Percentiles rank a stretch among this genome's conserved stretches.
Conservation (phyloP, 441 rosid genomes). For the Adansonia gregorii region DNA sequence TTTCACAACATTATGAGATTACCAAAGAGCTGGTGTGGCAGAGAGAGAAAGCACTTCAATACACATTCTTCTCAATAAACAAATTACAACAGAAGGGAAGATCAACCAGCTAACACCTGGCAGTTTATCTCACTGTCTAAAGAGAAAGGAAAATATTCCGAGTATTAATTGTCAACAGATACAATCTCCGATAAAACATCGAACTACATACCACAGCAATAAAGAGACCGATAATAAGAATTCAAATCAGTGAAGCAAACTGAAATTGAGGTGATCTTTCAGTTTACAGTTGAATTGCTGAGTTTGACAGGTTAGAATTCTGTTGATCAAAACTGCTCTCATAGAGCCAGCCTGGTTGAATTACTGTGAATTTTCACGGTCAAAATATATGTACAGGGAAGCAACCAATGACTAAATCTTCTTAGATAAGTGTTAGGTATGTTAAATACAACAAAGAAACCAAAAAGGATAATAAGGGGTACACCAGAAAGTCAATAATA, state of each 20-base stretch:
- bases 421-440: conserved; percentile 11
- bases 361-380: background rate
- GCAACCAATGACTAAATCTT: background rate
- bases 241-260: background rate
- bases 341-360: conserved; percentile 9
- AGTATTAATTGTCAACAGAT: background rate
- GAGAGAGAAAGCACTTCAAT: background rate
- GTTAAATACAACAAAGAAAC: background rate
- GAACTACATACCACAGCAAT: background rate
- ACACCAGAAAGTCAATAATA: background rate
- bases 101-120: background rate
- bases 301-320: background rate
- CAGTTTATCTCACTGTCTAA: conserved; percentile 1
- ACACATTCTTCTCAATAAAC: conserved; percentile 1
- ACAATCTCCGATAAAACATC: background rate
- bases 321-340: background rate
- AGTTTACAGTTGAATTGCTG: background rate
- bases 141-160: background rate
- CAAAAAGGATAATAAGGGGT: background rate
- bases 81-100: background rate
- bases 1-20: background rate
- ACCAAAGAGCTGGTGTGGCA: background rate
- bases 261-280: background rate
- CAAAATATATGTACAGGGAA: background rate
- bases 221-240: background rate